Conservation (phyloP, 108 stramenopile species). For the Skeletonema costatum region DNA sequence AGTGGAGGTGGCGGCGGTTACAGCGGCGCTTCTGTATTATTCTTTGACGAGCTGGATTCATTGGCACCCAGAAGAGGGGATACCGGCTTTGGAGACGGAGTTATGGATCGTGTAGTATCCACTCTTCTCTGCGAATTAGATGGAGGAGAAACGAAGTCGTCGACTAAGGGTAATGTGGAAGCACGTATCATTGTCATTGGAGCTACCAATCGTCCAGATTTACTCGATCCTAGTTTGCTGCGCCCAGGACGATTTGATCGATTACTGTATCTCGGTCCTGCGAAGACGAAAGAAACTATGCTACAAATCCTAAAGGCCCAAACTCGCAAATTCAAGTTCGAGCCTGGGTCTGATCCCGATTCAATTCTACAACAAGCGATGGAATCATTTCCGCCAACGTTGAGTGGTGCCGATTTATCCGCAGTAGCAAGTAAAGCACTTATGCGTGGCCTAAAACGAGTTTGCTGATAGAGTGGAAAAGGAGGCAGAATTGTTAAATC, state of each 20-base stretch:
- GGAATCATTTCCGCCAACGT: constrained; percentile 67
- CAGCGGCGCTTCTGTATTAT: constrained; percentile 68
- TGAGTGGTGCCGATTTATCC: constrained; percentile 95
- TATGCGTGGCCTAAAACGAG: constrained; percentile 68
- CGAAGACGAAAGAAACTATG: constrained; percentile 66
- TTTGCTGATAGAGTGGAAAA: constrained; percentile 78
- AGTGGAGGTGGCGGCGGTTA: constrained; percentile 12
- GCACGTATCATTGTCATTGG: constrained; percentile 93
- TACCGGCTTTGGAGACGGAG: constrained; percentile 82
- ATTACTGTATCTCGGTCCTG: constrained; percentile 90
- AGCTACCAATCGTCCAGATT: constrained; percentile 98
- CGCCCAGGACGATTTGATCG: constrained; percentile 98
- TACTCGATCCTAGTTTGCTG: constrained; percentile 93
- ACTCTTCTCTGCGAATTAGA: constrained; percentile 92
- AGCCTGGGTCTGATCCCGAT: constrained; percentile 56
- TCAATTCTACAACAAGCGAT: constrained; percentile 62
- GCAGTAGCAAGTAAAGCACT: constrained; percentile 88
- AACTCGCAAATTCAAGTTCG: constrained; percentile 86
- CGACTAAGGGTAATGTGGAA: constrained; percentile 25
- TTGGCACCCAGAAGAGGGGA: constrained; percentile 92
- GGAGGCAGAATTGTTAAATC: constrained; percentile 44
- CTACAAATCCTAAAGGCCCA: constrained; percentile 81
- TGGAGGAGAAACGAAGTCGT: constrained; percentile 1
- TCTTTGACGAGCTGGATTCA: constrained; percentile 99
- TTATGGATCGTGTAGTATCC: constrained; percentile 95